phyloP scores from a whole-genome alignment of 768 basidiomycete genomes.

The Boletus rubescentipes region DNA sequence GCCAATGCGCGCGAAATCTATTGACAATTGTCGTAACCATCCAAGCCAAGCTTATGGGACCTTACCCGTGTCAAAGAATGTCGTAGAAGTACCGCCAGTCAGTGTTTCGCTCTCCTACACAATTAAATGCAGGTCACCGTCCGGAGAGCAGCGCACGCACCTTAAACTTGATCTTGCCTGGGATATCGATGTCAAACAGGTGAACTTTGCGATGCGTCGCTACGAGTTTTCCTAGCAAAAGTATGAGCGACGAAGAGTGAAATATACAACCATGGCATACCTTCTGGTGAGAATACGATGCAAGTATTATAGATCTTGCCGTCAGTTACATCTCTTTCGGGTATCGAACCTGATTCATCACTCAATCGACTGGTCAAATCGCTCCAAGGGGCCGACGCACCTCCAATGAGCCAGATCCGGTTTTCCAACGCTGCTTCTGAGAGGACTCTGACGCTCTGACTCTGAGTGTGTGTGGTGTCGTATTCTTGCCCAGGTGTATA shows the following conservation, averaged over 20 bases:
- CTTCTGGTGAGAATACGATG: conserved; percentile 84
- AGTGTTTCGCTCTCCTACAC: conserved; percentile 83
- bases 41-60: neutral
- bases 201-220: conserved; percentile 93
- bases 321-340: conserved; percentile 65
- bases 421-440: conserved; percentile 77
- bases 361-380: neutral
- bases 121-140: conserved; percentile 2
- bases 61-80: conserved; percentile 85
- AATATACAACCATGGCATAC: conserved; percentile 31
- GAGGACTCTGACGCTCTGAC: conserved; percentile 81
- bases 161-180: conserved; percentile 88
- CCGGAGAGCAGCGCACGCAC: conserved; percentile 35
- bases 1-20: conserved; percentile 96
- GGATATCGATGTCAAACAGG: conserved; percentile 96
- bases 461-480: conserved; percentile 51
- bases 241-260: neutral
- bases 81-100: conserved; percentile 70
- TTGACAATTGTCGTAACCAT: neutral
- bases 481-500: conserved; percentile 59
- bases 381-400: conserved; percentile 35
- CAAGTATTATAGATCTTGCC: conserved; percentile 90
- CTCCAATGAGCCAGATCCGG: conserved; percentile 90
- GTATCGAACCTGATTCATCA: conserved; percentile 76
- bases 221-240: conserved; percentile 71